Conservation (phyloP, 768 basidiomycete species). For the Suillus subluteus region DNA sequence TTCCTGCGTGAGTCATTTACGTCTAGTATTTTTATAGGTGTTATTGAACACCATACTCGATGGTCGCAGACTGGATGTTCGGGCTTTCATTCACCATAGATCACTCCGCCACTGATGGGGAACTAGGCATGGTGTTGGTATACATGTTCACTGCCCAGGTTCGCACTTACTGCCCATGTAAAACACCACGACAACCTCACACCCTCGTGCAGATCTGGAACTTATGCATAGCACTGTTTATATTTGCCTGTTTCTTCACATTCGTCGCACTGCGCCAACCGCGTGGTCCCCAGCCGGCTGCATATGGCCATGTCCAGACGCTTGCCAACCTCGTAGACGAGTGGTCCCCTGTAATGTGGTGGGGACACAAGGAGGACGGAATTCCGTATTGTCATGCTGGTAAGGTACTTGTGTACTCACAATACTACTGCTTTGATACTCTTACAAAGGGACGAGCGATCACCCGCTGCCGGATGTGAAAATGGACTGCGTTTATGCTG, state of each 20-base stretch:
- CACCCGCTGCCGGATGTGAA: slow-evolving; percentile 24
- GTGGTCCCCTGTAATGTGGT: slow-evolving; percentile 38
- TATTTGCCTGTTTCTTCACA: slow-evolving; percentile 25
- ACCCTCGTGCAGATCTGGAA: slow-evolving; percentile 27
- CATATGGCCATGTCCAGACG: slow-evolving; percentile 39
- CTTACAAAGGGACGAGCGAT: slow-evolving; percentile 8
- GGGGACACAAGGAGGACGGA: slow-evolving; percentile 29
- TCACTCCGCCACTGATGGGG: too few species aligned
- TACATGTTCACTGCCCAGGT: slow-evolving; percentile 33
- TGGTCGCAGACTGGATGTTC: slow-evolving; percentile 35
- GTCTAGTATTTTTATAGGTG: neutral
- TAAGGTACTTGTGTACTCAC: neutral
- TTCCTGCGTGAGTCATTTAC: slow-evolving; percentile 28
- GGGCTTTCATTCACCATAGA: slow-evolving; percentile 21
- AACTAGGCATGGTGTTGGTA: neutral
- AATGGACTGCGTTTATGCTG: slow-evolving; percentile 25
- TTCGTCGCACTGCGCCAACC: slow-evolving; percentile 20
- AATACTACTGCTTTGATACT: neutral
- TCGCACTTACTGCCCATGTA: neutral
- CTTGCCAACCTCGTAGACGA: slow-evolving; percentile 40
- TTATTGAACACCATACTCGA: neutral
- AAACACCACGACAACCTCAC: neutral
- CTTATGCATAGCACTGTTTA: slow-evolving; percentile 23
- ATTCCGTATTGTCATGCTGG: slow-evolving; percentile 23
- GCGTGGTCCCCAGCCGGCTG: slow-evolving; percentile 31